These are phyloP conservation scores for Canariomyces notabilis DNA, from an alignment of 2,329 filamentous ascomycete species.

Conservation along the genomic window DNA sequence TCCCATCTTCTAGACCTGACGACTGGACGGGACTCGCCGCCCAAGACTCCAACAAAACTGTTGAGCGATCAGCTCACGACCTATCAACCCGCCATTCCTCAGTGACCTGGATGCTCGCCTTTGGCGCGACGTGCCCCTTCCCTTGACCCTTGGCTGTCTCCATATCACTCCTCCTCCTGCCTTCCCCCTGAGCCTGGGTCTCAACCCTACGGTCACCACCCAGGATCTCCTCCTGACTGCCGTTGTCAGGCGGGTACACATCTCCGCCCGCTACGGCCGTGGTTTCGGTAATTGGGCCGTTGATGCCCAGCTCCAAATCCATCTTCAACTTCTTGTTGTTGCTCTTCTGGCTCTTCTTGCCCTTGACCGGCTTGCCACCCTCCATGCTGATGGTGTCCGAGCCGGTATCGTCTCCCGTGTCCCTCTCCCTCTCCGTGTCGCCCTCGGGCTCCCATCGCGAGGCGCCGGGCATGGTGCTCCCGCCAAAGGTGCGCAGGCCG, in stretches of 20 bases:
- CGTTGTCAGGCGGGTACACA: conserved; percentile 6
- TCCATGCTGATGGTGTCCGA: not conserved
- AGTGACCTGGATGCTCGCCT: not conserved
- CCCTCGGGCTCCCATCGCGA: not conserved
- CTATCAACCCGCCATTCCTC: conserved; percentile 3
- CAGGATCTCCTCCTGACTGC: conserved; percentile 12
- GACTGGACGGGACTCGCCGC: too few species aligned
- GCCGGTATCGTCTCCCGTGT: not conserved
- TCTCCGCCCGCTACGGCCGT: not conserved
- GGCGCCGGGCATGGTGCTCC: not conserved
- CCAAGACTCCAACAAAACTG: too few species aligned
- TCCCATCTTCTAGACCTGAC: too few species aligned
- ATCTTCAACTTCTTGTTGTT: not conserved
- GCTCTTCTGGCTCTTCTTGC: not conserved
- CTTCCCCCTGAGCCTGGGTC: not conserved
- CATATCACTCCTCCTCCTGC: not conserved
- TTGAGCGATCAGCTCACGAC: too few species aligned
- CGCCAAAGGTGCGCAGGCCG: conserved; percentile 12
- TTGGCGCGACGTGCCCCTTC: too few species aligned
- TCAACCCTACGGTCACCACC: conserved; percentile 3
- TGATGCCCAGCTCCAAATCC: conserved; percentile 10
- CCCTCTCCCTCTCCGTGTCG: not conserved
- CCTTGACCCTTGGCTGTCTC: not conserved
- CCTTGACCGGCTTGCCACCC: not conserved
- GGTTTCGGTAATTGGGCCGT: conserved; percentile 8